Conservation (phyloP, 2,329 filamentous ascomycete species). For the Fusarium nelsonii region DNA sequence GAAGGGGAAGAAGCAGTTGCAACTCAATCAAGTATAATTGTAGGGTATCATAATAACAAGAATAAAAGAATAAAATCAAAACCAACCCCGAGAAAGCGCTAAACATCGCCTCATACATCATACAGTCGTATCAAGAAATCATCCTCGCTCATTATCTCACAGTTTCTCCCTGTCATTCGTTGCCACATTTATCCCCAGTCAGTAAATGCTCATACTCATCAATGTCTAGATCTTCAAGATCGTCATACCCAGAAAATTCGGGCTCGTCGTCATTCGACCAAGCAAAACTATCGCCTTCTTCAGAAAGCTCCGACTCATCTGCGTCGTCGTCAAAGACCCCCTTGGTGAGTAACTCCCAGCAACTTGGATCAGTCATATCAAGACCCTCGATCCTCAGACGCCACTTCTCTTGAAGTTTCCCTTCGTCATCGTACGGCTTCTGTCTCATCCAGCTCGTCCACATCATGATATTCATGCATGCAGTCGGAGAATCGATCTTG, state of each 20-base stretch:
- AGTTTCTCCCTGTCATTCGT: neutral
- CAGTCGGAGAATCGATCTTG: slow-evolving; percentile 30
- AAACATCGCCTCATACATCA: neutral
- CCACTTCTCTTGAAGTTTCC: slow-evolving; percentile 45
- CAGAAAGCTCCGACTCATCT: slow-evolving; percentile 29
- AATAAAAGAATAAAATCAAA: neutral
- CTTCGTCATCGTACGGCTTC: slow-evolving; percentile 48
- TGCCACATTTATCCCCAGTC: slow-evolving; percentile 7
- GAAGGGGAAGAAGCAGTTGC: neutral
- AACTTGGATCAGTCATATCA: slow-evolving; percentile 44
- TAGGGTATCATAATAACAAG: slow-evolving; percentile 30
- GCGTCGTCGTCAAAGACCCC: slow-evolving; percentile 32
- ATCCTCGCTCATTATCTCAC: neutral
- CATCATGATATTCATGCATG: slow-evolving; percentile 34
- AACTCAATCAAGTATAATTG: neutral
- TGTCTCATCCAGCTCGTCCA: slow-evolving; percentile 49
- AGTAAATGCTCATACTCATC: slow-evolving; percentile 9
- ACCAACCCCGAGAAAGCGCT: slow-evolving; percentile 5
- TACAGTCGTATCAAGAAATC: slow-evolving; percentile 10
- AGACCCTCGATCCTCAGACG: slow-evolving; percentile 35
- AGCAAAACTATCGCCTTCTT: slow-evolving; percentile 19
- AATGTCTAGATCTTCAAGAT: neutral
- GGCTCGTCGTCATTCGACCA: slow-evolving; percentile 24
- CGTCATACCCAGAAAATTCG: slow-evolving; percentile 8
- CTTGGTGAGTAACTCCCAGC: slow-evolving; percentile 45